Base-by-base conservation (phyloP, 306 rosid species). In the Dalbergia oliveri region DNA sequence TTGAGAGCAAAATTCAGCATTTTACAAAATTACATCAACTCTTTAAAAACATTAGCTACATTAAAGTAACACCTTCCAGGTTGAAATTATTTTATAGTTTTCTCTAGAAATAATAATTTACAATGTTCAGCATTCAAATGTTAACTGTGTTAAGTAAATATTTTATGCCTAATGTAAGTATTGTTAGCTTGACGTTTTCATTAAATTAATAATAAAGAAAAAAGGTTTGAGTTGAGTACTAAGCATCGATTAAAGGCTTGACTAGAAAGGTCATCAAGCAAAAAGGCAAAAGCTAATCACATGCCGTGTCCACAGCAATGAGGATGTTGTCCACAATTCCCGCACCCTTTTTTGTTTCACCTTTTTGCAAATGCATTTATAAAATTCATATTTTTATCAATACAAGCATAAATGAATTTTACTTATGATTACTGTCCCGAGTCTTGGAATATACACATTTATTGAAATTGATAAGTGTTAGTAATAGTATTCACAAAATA, bases 171-270 rank as follows among this genome's bases (percentile, higher is more conserved):
- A 57, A 0, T 26, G 31, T 2, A 59, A 11, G 15, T 1, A 21
- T 26, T 23, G 1, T 11, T 54, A 19, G 16, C 12, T 31, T 5
- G 41, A 37, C 4, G 7, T 35, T 37, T 16, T 13, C 10, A 61
- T 61, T 61, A 61, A 57, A 31, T 61, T 31, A 61, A 31, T 3
- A 34, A 13, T 15, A 2, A 64, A 64, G 47, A 15, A 35, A 8
- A 21, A 66, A 44, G 54, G 53, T 66, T 44, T 70, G 65, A 66
- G 69, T 18, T 11, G 21, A 21, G 31, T 12, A 18, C 23, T 23
- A 73, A 65, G 44, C 79, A 73, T 73, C 18, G 19, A 81, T 81
- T 73, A 57, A 76, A 68, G 77, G 61, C 43, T 53, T 69, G 74
- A 53, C 78, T 69, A 31, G 49, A 76, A 60, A 51, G 77, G 39